These are phyloP conservation scores for Physcomitrium patens DNA, from an alignment of 225 moss, liverwort and hornwort species.

Conservation along the genomic window DNA sequence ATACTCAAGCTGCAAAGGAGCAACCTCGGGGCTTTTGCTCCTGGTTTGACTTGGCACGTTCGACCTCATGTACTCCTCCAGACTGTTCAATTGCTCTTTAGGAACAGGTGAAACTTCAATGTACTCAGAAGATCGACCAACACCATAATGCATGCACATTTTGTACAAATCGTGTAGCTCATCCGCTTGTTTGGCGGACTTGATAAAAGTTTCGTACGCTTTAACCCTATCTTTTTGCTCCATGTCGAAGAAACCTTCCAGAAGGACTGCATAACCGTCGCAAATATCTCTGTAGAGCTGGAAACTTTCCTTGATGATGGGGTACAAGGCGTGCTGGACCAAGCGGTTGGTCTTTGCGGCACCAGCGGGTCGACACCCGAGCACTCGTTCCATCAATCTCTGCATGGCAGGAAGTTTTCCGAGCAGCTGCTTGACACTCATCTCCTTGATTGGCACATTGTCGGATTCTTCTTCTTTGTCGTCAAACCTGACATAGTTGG, in stretches of 20 bases:
- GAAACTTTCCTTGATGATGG: conserved; percentile 74
- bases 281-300: conserved; percentile 72
- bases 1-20: conserved; percentile 56
- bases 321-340: conserved; percentile 78
- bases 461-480: conserved; percentile 31
- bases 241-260: conserved; percentile 82
- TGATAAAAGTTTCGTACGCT: conserved; percentile 79
- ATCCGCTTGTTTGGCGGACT: conserved; percentile 76
- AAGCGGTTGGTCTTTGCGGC: conserved; percentile 73
- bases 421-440: conserved; percentile 69
- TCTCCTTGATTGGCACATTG: conserved; percentile 70
- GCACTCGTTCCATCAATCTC: conserved; percentile 84
- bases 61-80: conserved; percentile 75
- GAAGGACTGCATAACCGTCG: conserved; percentile 72
- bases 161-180: conserved; percentile 63
- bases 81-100: conserved; percentile 75
- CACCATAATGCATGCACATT: conserved; percentile 77
- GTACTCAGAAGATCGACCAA: conserved; percentile 88
- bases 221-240: conserved; percentile 72
- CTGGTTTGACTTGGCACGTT: conserved; percentile 49
- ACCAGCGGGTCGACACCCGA: conserved; percentile 88
- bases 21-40: conserved; percentile 73
- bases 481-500: conserved; percentile 27
- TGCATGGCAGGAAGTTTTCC: conserved; percentile 90
- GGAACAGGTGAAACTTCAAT: conserved; percentile 74